A percentile compares a stretch with the other conserved stretches of the same genome.
Evolutionary conservation across 805 yeast species (phyloP).

Genomic region (Metschnikowia gruessii): DNA sequence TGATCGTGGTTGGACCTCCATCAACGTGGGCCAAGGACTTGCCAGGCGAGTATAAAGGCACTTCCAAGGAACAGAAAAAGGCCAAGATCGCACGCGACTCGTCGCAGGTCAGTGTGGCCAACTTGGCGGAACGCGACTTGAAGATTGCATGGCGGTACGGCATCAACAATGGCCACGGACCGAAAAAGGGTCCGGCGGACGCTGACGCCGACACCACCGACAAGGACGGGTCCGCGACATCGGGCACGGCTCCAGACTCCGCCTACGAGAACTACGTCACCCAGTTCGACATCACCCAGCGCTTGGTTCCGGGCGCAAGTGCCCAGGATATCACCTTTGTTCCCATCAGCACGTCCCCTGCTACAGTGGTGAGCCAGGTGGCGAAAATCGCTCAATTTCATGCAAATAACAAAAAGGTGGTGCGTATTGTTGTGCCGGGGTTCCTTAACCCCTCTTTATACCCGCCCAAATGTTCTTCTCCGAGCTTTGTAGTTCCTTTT

Average conservation of each 20-base stretch:
- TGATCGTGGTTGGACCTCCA: slow-evolving; percentile 60
- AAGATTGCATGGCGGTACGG: slow-evolving; percentile 96
- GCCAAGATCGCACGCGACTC: slow-evolving; percentile 55
- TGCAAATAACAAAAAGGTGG: slow-evolving; percentile 44
- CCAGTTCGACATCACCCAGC: slow-evolving; percentile 75
- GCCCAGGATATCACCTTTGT: slow-evolving; percentile 59
- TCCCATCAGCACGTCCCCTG: slow-evolving; percentile 29
- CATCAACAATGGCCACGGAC: slow-evolving; percentile 18
- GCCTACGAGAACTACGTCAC: slow-evolving; percentile 51
- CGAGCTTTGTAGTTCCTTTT: slow-evolving; percentile 55
- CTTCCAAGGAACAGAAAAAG: slow-evolving; percentile 62
- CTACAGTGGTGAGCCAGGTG: slow-evolving; percentile 38
- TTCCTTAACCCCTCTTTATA: slow-evolving; percentile 77
- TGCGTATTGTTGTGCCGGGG: slow-evolving; percentile 73
- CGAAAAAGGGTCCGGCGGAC: slow-evolving; percentile 18
- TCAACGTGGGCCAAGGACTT: slow-evolving; percentile 62
- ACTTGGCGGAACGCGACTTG: slow-evolving; percentile 57
- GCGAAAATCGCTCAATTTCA: slow-evolving; percentile 34
- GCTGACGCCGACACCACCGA: slow-evolving; percentile 17
- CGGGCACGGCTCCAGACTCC: too few species aligned
- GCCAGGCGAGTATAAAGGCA: slow-evolving; percentile 75
- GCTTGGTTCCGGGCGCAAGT: slow-evolving; percentile 64
- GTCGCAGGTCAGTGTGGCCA: slow-evolving; percentile 64
- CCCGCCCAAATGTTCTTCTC: slow-evolving; percentile 45
- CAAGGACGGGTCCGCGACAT: too few species aligned